Percentiles rank a stretch among this genome's conserved stretches.
phyloP scores from a whole-genome alignment of 768 basidiomycete genomes.

The Austroboletus festivus region DNA sequence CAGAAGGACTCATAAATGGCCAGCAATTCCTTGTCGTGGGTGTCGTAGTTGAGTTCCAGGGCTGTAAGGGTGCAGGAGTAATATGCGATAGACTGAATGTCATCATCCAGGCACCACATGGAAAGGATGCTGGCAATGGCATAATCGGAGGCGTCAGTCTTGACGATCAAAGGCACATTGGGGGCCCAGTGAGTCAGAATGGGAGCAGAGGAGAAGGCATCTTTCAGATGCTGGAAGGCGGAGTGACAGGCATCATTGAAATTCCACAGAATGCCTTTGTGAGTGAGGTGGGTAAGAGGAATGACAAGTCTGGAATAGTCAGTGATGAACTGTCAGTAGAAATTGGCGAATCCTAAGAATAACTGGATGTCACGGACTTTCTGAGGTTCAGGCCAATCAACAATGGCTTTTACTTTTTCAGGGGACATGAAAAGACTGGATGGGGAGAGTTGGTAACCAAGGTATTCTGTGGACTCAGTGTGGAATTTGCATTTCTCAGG shows the following conservation, averaged over 20 bases:
- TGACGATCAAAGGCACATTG: neutral
- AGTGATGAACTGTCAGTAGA: neutral
- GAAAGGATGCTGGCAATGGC: neutral
- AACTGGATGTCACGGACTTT: neutral
- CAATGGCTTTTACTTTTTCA: neutral
- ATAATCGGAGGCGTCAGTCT: neutral
- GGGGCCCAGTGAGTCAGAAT: neutral
- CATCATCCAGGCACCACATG: neutral
- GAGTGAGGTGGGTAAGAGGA: neutral
- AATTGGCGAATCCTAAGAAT: neutral
- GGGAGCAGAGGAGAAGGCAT: neutral
- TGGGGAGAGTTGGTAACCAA: neutral
- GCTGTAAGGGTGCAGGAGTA: neutral
- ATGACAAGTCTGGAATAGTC: neutral
- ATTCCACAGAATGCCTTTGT: neutral
- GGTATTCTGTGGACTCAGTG: neutral
- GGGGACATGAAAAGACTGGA: neutral
- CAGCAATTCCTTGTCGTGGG: conserved; percentile 33
- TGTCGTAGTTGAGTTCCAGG: conserved; percentile 44
- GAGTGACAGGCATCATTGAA: neutral
- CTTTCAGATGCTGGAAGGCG: neutral
- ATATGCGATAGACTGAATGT: conserved; percentile 40
- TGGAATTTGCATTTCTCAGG: neutral
- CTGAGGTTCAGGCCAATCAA: neutral
- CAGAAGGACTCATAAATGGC: conserved; percentile 39